These are phyloP conservation scores for Paraglomus brasilianum DNA, from an alignment of 192 early-diverging fungal genomes.

Conservation along the genomic window DNA sequence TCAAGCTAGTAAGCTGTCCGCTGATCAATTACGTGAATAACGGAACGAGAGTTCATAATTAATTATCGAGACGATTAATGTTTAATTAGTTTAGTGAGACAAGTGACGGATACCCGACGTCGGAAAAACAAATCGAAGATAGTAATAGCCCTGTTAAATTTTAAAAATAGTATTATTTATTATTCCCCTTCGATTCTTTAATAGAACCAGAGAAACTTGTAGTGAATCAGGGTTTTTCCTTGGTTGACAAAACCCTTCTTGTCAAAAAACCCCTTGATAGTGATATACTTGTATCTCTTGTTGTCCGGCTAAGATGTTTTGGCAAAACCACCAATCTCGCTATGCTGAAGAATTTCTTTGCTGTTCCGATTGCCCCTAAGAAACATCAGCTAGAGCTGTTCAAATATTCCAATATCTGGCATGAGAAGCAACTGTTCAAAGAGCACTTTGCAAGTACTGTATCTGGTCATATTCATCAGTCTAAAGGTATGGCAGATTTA, in stretches of 20 bases:
- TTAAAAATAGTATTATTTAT: too few relatives aligned
- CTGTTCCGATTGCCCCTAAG: slow-evolving; percentile 14
- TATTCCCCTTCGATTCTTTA: too few relatives aligned
- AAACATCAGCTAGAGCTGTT: slow-evolving; percentile 7
- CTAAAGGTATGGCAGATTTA: slow-evolving; percentile 24
- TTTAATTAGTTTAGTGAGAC: too few relatives aligned
- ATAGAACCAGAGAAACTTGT: slow-evolving; percentile 2
- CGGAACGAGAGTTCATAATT: too few relatives aligned
- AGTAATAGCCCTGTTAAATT: too few relatives aligned
- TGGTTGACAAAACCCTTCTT: slow-evolving; percentile 14
- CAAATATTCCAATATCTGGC: too few relatives aligned
- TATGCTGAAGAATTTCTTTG: slow-evolving; percentile 27
- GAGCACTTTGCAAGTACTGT: slow-evolving; percentile 26
- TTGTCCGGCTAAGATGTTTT: slow-evolving; percentile 9
- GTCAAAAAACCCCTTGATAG: slow-evolving; percentile 22
- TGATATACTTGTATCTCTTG: background rate
- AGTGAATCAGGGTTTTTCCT: slow-evolving; percentile 1
- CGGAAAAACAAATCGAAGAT: too few relatives aligned
- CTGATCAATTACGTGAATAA: too few relatives aligned
- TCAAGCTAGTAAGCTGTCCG: too few relatives aligned
- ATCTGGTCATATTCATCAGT: slow-evolving; percentile 20
- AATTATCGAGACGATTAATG: too few relatives aligned
- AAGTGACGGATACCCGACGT: too few relatives aligned
- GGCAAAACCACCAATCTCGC: slow-evolving; percentile 28
- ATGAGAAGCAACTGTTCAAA: too few relatives aligned